Evolutionary conservation across 2,329 filamentous ascomycete species (phyloP).

Genomic region (Fusarium solani-melongenae): DNA sequence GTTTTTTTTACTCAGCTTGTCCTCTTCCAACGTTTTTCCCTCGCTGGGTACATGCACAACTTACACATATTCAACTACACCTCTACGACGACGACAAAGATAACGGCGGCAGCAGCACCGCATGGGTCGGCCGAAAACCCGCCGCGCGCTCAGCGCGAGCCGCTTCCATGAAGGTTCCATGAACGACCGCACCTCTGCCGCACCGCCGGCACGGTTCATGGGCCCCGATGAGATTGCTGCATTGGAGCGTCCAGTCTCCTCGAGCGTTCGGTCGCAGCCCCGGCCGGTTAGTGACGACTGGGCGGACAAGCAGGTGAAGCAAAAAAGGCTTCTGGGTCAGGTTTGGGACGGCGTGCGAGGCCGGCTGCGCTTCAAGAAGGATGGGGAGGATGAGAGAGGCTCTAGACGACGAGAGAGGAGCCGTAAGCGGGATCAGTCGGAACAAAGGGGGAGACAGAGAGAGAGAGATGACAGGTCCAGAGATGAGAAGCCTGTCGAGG

Average conservation of each 20-base stretch:
- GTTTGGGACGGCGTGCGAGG: slow-evolving; percentile 54
- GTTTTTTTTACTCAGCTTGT: neutral
- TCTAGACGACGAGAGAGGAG: slow-evolving; percentile 38
- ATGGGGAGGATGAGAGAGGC: slow-evolving; percentile 40
- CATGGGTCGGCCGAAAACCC: slow-evolving; percentile 48
- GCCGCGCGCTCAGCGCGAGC: slow-evolving; percentile 53
- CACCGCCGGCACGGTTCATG: slow-evolving; percentile 76
- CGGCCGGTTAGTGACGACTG: slow-evolving; percentile 46
- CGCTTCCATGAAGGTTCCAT: slow-evolving; percentile 85
- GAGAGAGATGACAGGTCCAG: slow-evolving; percentile 31
- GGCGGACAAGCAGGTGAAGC: slow-evolving; percentile 46
- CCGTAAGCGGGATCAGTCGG: slow-evolving; percentile 30
- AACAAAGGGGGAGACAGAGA: slow-evolving; percentile 24
- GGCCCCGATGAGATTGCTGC: slow-evolving; percentile 51
- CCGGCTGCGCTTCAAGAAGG: slow-evolving; percentile 45
- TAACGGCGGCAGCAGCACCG: neutral
- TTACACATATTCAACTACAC: slow-evolving; percentile 17
- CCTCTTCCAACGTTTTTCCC: neutral
- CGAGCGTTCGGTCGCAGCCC: slow-evolving; percentile 17
- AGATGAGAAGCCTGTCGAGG: slow-evolving; percentile 14
- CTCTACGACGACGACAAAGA: neutral
- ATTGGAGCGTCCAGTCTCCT: slow-evolving; percentile 44
- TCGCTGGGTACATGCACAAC: neutral
- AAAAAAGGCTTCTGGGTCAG: slow-evolving; percentile 48
- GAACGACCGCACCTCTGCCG: slow-evolving; percentile 80